A percentile compares a stretch with the other conserved stretches of the same genome.
phyloP scores from a whole-genome alignment of 1,139 yeast species.

The Yamadazyma triangularis region DNA sequence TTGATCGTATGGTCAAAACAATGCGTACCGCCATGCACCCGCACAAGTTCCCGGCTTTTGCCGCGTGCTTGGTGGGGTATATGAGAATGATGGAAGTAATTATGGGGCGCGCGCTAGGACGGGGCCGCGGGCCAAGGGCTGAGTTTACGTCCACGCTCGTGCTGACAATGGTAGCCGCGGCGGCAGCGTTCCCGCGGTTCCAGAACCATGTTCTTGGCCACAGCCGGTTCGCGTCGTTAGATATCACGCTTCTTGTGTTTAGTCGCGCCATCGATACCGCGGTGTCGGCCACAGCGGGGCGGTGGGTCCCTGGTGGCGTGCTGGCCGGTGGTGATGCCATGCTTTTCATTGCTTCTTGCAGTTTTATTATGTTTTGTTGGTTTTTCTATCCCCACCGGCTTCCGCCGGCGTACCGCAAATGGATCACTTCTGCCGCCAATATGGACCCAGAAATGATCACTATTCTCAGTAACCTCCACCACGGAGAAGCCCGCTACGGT shows the following conservation, averaged over 20 bases:
- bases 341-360: slow-evolving; percentile 24
- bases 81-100: slow-evolving; percentile 33
- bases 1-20: slow-evolving; percentile 14
- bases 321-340: slow-evolving; percentile 24
- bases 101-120: too few relatives aligned
- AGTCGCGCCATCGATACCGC: slow-evolving; percentile 36
- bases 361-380: slow-evolving; percentile 34
- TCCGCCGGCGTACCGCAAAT: slow-evolving; percentile 33
- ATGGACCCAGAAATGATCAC: slow-evolving; percentile 31
- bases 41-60: slow-evolving; percentile 26
- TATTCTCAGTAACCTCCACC: slow-evolving; percentile 19
- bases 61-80: slow-evolving; percentile 25
- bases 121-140: too few relatives aligned
- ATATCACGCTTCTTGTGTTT: slow-evolving; percentile 30
- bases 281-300: slow-evolving; percentile 20
- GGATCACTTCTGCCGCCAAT: slow-evolving; percentile 41
- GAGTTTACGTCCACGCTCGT: slow-evolving; percentile 29
- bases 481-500: slow-evolving; percentile 23
- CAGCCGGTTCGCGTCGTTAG: slow-evolving; percentile 29
- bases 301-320: slow-evolving; percentile 13
- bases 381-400: slow-evolving; percentile 26
- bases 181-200: slow-evolving; percentile 23
- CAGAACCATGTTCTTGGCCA: slow-evolving; percentile 28
- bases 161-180: slow-evolving; percentile 26
- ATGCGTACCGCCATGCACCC: slow-evolving; percentile 24